A percentile compares a stretch with the other conserved stretches of the same genome.
Evolutionary conservation across 2,329 filamentous ascomycete genomes (phyloP).

Genomic region (Neurospora crassa): DNA sequence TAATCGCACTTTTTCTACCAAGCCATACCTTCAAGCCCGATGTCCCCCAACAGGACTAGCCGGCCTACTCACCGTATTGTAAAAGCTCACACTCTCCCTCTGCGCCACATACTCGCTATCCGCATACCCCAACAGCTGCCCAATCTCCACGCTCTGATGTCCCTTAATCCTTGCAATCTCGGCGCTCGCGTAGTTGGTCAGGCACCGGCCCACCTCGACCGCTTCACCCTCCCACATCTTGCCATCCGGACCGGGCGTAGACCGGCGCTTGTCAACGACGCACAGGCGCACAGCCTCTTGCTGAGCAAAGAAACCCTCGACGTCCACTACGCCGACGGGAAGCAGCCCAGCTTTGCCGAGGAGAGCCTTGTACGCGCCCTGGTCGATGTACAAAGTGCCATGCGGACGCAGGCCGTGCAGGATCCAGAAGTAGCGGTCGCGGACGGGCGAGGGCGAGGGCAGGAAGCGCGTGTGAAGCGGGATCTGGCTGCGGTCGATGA

Average conservation of each 20-base stretch:
- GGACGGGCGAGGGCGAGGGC: conserved; percentile 72
- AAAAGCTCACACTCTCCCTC: conserved; percentile 78
- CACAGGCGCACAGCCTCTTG: conserved; percentile 86
- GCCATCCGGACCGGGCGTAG: conserved; percentile 25
- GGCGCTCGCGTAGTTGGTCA: conserved; percentile 85
- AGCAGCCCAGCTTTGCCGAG: conserved; percentile 77
- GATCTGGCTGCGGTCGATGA: conserved; percentile 22
- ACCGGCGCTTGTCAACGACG: conserved; percentile 55
- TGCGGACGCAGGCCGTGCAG: conserved; percentile 85
- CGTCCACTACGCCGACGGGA: conserved; percentile 81
- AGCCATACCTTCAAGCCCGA: conserved; percentile 13
- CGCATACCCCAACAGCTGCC: conserved; percentile 73
- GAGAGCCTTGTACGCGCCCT: conserved; percentile 75
- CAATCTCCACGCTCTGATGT: conserved; percentile 71
- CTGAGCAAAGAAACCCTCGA: conserved; percentile 80
- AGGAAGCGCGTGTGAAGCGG: conserved; percentile 90
- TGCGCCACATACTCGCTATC: conserved; percentile 92
- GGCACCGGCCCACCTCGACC: conserved; percentile 72
- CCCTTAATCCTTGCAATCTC: conserved; percentile 84
- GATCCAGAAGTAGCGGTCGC: conserved; percentile 95
- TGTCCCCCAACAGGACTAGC: conserved; percentile 27
- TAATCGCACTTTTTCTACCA: conserved; percentile 6
- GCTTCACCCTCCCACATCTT: conserved; percentile 42
- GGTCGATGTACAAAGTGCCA: conserved; percentile 85
- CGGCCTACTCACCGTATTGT: conserved; percentile 43